These are phyloP conservation scores for Eimeria nieschulzi DNA, from an alignment of 169 alveolate genomes.

Conservation along the genomic window DNA sequence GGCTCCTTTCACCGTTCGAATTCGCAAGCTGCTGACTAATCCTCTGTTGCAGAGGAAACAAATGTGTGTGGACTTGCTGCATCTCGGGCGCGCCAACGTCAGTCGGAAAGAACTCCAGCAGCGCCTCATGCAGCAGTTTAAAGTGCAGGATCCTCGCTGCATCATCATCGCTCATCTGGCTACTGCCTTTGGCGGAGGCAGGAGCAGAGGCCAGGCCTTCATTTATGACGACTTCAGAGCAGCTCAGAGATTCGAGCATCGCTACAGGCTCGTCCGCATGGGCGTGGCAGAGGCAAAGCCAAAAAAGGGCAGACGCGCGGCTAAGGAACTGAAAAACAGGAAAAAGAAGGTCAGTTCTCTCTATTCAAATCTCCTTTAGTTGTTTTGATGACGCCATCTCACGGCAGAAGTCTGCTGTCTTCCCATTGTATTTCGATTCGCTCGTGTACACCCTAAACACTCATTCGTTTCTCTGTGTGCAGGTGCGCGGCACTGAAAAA, in stretches of 20 bases:
- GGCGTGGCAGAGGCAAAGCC: slow-evolving; percentile 66
- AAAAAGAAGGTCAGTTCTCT: slow-evolving; percentile 66
- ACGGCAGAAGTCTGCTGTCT: no score
- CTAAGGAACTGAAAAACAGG: slow-evolving; percentile 76
- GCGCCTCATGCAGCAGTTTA: slow-evolving; percentile 89
- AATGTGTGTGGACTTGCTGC: slow-evolving; percentile 91
- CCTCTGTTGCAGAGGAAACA: slow-evolving; percentile 93
- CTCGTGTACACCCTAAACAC: neutral
- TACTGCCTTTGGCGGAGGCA: slow-evolving; percentile 97
- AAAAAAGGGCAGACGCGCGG: slow-evolving; percentile 71
- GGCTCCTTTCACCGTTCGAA: slow-evolving; percentile 84
- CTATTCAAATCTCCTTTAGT: neutral
- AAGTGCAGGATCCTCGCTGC: slow-evolving; percentile 74
- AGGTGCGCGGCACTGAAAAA: slow-evolving; percentile 78
- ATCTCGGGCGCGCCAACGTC: slow-evolving; percentile 93
- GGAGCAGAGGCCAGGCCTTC: slow-evolving; percentile 94
- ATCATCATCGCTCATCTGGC: slow-evolving; percentile 93
- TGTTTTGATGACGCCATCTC: neutral
- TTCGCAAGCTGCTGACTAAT: slow-evolving; percentile 89
- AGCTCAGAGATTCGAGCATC: slow-evolving; percentile 89
- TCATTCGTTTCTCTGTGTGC: no score
- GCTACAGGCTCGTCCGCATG: slow-evolving; percentile 84
- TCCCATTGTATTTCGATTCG: no score
- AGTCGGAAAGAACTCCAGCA: slow-evolving; percentile 92
- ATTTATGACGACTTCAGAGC: slow-evolving; percentile 93